A percentile compares a stretch with the other conserved stretches of the same genome.
These are phyloP conservation scores for Otatea glauca DNA, from an alignment of 176 grass and related monocot genomes.

Conservation along the genomic window DNA sequence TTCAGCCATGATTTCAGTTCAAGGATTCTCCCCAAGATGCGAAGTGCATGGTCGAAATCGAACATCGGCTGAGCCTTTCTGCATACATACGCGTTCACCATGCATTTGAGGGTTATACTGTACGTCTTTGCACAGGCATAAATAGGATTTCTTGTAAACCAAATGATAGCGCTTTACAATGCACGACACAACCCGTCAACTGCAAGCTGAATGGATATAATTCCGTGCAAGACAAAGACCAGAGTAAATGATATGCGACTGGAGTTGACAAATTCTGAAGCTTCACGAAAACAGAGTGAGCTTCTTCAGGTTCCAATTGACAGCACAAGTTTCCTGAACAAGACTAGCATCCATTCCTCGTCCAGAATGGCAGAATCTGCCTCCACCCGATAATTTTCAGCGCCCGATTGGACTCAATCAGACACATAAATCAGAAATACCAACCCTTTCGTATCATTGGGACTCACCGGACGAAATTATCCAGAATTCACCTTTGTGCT, in stretches of 20 bases:
- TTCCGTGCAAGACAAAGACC: not conserved
- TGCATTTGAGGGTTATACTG: not conserved
- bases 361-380: conserved; percentile 7
- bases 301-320: not conserved
- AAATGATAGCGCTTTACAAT: not conserved
- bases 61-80: not conserved
- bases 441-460: not conserved
- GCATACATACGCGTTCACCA: not conserved
- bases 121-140: not conserved
- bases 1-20: not conserved
- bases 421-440: not conserved
- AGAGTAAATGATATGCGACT: not conserved
- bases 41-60: not conserved
- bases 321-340: not conserved
- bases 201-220: too few relatives aligned
- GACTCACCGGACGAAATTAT: conserved; percentile 1
- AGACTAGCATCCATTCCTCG: not conserved
- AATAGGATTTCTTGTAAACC: not conserved
- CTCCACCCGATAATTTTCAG: not conserved
- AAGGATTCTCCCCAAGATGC: not conserved
- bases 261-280: not conserved
- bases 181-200: not conserved
- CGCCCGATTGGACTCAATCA: not conserved
- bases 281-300: conserved; percentile 10
- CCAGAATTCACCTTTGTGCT: not conserved